Percentiles rank a stretch among this genome's conserved stretches.
Evolutionary conservation across 331 rosid genomes (phyloP).

Genomic region (Ulmus americana): DNA sequence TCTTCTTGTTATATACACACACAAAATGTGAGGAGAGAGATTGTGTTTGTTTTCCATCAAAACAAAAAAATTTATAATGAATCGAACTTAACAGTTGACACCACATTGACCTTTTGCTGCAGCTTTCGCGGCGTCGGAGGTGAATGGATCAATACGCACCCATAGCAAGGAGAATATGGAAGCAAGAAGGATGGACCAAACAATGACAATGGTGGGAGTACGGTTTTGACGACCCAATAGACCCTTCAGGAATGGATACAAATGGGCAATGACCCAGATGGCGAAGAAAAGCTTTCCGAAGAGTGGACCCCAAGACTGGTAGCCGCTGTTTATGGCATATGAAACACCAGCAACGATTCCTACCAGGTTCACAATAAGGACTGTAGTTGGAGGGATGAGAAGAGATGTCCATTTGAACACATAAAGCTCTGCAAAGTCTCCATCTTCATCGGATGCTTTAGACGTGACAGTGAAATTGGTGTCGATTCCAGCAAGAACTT

Average conservation of each 20-base stretch:
- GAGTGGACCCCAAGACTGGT: slow-evolving; percentile 98
- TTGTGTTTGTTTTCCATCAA: slow-evolving; percentile 12
- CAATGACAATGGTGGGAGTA: slow-evolving; percentile 92
- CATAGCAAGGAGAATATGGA: slow-evolving; percentile 91
- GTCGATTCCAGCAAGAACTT: slow-evolving; percentile 96
- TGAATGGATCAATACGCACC: slow-evolving; percentile 97
- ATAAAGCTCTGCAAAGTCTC: slow-evolving; percentile 88
- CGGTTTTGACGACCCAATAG: slow-evolving; percentile 89
- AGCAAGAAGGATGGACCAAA: slow-evolving; percentile 95
- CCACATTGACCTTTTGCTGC: slow-evolving; percentile 75
- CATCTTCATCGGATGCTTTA: slow-evolving; percentile 88
- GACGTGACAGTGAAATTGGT: slow-evolving; percentile 96
- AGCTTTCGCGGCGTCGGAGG: slow-evolving; percentile 37
- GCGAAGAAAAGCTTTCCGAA: slow-evolving; percentile 91
- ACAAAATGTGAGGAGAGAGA: slow-evolving; percentile 4
- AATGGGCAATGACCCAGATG: slow-evolving; percentile 91
- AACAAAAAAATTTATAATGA: slow-evolving; percentile 13
- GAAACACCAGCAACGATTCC: slow-evolving; percentile 98
- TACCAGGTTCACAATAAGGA: slow-evolving; percentile 73
- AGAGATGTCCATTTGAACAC: slow-evolving; percentile 98
- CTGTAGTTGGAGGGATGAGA: slow-evolving; percentile 96
- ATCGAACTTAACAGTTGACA: slow-evolving; percentile 55
- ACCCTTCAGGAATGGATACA: slow-evolving; percentile 99
- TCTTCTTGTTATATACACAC: slow-evolving; percentile 57
- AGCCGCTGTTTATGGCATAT: slow-evolving; percentile 86